Evolutionary conservation across 2,329 filamentous ascomycete genomes (phyloP).

Genomic region (Colletotrichum euphorbiae): DNA sequence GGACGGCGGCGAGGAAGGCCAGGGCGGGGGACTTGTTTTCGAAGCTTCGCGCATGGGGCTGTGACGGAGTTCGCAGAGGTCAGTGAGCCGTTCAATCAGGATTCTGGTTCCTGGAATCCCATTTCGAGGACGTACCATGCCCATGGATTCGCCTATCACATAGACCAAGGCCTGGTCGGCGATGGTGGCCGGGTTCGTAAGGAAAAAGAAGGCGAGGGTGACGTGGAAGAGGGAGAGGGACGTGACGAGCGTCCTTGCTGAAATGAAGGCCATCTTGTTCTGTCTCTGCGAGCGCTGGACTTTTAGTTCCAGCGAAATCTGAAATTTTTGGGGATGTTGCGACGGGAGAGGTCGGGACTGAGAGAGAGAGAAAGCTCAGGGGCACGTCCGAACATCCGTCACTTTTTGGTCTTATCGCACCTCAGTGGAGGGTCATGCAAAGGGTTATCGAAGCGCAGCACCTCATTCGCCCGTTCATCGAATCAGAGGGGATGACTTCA

Average conservation of each 20-base stretch:
- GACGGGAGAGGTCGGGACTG: background rate
- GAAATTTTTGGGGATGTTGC: background rate
- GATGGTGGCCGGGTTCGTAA: constrained; percentile 77
- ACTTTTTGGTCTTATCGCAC: constrained; percentile 31
- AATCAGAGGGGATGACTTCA: background rate
- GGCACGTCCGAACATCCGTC: background rate
- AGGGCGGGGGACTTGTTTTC: constrained; percentile 76
- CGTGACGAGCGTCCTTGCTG: constrained; percentile 83
- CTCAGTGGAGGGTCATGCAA: background rate
- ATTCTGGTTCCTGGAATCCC: too few species aligned
- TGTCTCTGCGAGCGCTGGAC: background rate
- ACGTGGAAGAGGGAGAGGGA: constrained; percentile 87
- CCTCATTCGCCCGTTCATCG: constrained; percentile 15
- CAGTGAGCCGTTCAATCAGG: background rate
- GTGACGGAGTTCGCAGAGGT: background rate
- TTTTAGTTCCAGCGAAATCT: background rate
- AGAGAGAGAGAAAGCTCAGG: background rate
- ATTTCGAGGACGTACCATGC: constrained; percentile 69
- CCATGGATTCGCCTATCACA: constrained; percentile 85
- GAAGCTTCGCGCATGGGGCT: constrained; percentile 77
- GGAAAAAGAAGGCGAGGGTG: constrained; percentile 85
- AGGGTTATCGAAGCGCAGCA: constrained; percentile 34
- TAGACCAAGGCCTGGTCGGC: constrained; percentile 85
- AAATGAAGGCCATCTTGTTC: constrained; percentile 80
- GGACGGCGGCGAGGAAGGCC: constrained; percentile 77